Evolutionary conservation across 352 stramenopile species (phyloP).

Genomic region (Thalassiosira exigua): DNA sequence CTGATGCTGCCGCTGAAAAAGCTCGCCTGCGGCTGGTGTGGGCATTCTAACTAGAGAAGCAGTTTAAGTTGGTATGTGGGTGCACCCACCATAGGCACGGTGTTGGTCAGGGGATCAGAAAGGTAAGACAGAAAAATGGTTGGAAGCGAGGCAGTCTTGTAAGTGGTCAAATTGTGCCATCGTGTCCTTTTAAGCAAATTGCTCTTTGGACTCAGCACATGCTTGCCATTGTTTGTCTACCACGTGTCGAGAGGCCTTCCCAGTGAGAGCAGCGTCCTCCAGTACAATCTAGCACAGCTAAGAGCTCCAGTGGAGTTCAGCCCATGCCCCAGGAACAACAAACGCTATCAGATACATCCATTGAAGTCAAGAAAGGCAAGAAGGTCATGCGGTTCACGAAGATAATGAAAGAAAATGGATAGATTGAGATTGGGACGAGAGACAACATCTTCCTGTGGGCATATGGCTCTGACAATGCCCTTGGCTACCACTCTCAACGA

Average conservation of each 20-base stretch:
- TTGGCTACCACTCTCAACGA: too few species aligned
- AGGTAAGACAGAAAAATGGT: neutral
- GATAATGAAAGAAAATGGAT: conserved; percentile 15
- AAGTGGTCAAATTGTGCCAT: neutral
- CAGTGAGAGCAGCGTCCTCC: neutral
- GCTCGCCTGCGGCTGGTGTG: too few species aligned
- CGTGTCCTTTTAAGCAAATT: neutral
- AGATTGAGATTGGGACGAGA: conserved; percentile 37
- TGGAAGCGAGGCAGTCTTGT: neutral
- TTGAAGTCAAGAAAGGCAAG: neutral
- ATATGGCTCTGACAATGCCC: too few species aligned
- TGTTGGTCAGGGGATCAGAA: too few species aligned
- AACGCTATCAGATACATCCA: conserved; percentile 6
- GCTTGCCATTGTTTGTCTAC: too few species aligned
- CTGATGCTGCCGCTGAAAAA: too few species aligned
- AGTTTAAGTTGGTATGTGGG: too few species aligned
- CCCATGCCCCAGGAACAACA: conserved; percentile 6
- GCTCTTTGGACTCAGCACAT: neutral
- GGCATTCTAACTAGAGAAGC: too few species aligned
- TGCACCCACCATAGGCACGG: too few species aligned
- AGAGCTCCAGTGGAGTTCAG: neutral
- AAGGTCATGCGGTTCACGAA: conserved; percentile 22
- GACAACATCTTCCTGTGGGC: too few species aligned
- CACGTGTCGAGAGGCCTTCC: neutral
- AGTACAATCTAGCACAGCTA: neutral